A percentile compares a stretch with the other conserved stretches of the same genome.
phyloP scores from a whole-genome alignment of 768 basidiomycete genomes.

The Calocybe gangraenosa region DNA sequence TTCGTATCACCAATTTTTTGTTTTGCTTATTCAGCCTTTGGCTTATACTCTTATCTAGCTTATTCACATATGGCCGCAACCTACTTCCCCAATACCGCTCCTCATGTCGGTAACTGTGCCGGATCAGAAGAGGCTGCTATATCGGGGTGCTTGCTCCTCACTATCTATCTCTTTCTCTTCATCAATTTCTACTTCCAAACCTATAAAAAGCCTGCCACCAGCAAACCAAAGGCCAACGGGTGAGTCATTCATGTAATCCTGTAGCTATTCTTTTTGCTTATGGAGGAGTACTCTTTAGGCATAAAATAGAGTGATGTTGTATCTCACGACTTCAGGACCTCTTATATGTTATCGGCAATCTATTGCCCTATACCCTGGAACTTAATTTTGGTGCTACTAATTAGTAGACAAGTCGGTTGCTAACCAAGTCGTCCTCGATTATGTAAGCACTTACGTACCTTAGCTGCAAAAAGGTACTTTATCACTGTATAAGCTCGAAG shows the following conservation, averaged over 20 bases:
- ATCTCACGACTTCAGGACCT: slow-evolving; percentile 2
- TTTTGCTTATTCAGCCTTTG: neutral
- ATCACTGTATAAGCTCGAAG: too few relatives aligned
- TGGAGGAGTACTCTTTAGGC: slow-evolving; percentile 17
- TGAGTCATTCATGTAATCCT: slow-evolving; percentile 16
- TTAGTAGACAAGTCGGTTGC: slow-evolving; percentile 20
- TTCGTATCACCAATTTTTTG: slow-evolving; percentile 43
- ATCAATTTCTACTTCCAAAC: slow-evolving; percentile 92
- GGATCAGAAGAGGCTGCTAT: slow-evolving; percentile 86
- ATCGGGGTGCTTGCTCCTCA: slow-evolving; percentile 85
- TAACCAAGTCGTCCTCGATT: slow-evolving; percentile 1
- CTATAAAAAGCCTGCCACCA: slow-evolving; percentile 58
- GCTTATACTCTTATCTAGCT: slow-evolving; percentile 30
- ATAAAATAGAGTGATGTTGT: slow-evolving; percentile 26
- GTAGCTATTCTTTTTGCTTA: slow-evolving; percentile 9
- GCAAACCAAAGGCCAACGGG: slow-evolving; percentile 38
- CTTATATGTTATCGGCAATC: slow-evolving; percentile 27
- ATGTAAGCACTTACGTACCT: too few relatives aligned
- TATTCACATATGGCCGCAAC: slow-evolving; percentile 78
- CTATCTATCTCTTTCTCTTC: slow-evolving; percentile 90
- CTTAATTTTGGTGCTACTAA: slow-evolving; percentile 31
- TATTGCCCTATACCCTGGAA: slow-evolving; percentile 34
- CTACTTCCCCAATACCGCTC: slow-evolving; percentile 58
- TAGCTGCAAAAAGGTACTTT: too few relatives aligned
- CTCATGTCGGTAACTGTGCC: slow-evolving; percentile 77